Conservation (phyloP, 768 basidiomycete genomes). For the Zangia roseola region DNA sequence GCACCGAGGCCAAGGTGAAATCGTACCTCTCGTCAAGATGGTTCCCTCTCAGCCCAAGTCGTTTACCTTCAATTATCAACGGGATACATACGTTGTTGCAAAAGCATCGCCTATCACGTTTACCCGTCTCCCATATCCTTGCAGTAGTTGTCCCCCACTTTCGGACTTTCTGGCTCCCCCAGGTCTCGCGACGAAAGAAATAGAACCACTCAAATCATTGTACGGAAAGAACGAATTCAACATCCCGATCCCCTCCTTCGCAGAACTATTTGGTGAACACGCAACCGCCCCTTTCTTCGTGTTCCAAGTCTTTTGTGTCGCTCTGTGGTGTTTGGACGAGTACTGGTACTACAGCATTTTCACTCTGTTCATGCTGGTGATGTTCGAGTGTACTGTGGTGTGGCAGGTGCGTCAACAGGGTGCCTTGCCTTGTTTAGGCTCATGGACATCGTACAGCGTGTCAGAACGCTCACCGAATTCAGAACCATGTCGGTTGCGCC, state of each 20-base stretch:
- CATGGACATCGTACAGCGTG: conserved; percentile 53
- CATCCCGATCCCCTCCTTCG: conserved; percentile 94
- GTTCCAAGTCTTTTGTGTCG: conserved; percentile 97
- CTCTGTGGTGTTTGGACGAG: conserved; percentile 96
- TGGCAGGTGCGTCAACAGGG: conserved; percentile 72
- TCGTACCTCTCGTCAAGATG: conserved; percentile 73
- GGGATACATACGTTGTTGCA: conserved; percentile 83
- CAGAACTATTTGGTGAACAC: conserved; percentile 90
- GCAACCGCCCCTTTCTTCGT: conserved; percentile 99
- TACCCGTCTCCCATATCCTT: conserved; percentile 84
- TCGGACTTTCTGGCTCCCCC: conserved; percentile 58
- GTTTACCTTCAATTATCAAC: conserved; percentile 92
- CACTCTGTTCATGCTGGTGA: conserved; percentile 96
- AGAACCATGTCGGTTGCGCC: conserved; percentile 95
- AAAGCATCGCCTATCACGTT: conserved; percentile 61
- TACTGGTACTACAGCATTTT: conserved; percentile 99
- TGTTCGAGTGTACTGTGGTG: conserved; percentile 98
- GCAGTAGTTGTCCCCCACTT: conserved; percentile 65
- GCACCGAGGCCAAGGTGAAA: conserved; percentile 88
- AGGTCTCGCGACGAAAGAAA: conserved; percentile 49
- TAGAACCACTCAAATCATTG: conserved; percentile 54
- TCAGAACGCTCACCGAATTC: conserved; percentile 91
- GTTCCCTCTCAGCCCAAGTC: conserved; percentile 51
- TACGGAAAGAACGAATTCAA: conserved; percentile 96
- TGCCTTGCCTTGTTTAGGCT: not conserved